These are phyloP conservation scores for Camelina neglecta DNA, from an alignment of 345 rosid species.

Conservation along the genomic window DNA sequence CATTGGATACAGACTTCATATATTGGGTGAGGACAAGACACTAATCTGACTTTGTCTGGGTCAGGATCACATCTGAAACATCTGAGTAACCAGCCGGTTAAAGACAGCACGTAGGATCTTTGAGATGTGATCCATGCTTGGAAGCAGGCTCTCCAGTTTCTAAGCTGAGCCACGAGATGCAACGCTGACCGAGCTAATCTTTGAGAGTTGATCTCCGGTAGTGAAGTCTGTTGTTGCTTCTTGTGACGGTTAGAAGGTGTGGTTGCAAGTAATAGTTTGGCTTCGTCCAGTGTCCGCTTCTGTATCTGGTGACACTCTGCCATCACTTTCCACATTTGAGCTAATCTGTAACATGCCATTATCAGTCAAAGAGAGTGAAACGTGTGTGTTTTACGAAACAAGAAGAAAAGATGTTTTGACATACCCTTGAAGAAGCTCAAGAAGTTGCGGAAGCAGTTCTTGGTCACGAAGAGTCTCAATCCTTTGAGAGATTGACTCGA, in stretches of 20 bases:
- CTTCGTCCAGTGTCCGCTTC: constrained; percentile 82
- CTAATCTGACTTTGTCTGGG: constrained; percentile 59
- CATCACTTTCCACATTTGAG: constrained; percentile 95
- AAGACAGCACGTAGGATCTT: constrained; percentile 69
- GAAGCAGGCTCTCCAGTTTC: constrained; percentile 87
- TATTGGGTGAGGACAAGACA: constrained; percentile 64
- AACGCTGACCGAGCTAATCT: constrained; percentile 66
- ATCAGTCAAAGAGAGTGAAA: not conserved
- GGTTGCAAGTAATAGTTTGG: constrained; percentile 80
- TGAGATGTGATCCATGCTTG: constrained; percentile 86
- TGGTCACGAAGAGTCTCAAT: constrained; percentile 89
- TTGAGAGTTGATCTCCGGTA: constrained; percentile 64
- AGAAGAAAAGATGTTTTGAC: constrained; percentile 24
- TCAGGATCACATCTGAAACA: constrained; percentile 72
- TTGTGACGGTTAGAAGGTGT: constrained; percentile 61
- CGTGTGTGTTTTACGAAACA: not conserved
- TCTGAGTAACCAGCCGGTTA: constrained; percentile 87
- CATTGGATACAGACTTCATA: constrained; percentile 79
- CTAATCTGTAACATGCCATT: constrained; percentile 54
- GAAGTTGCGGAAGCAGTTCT: constrained; percentile 92
- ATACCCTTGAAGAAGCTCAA: constrained; percentile 87
- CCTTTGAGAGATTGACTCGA: constrained; percentile 82
- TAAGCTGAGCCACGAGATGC: constrained; percentile 76
- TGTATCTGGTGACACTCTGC: constrained; percentile 86
- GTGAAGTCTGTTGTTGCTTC: constrained; percentile 54